Conservation (phyloP, 495 filamentous ascomycete genomes). For the Podospora sp. region DNA sequence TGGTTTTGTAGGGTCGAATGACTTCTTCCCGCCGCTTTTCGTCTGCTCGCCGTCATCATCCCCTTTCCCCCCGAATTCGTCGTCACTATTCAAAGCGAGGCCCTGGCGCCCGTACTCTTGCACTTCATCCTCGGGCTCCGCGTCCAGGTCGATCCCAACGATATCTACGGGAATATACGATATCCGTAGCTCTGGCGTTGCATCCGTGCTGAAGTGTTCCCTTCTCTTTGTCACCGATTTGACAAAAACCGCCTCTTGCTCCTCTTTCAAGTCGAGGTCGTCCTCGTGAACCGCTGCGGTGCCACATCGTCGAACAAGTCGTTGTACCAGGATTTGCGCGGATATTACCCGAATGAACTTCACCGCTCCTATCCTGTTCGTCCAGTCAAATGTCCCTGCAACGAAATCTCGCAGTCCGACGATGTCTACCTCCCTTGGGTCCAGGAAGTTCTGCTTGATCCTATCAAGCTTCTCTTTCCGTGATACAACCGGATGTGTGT, state of each 20-base stretch:
- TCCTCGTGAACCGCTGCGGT: constrained; percentile 28
- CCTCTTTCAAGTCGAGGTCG: constrained; percentile 46
- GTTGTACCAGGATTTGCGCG: constrained; percentile 71
- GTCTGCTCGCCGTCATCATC: constrained; percentile 38
- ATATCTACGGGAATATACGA: constrained; percentile 75
- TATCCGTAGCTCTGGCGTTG: constrained; percentile 72
- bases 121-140: constrained; percentile 62
- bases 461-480: constrained; percentile 57
- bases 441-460: constrained; percentile 59
- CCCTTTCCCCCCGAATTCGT: constrained; percentile 58
- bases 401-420: constrained; percentile 70
- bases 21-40: constrained; percentile 49
- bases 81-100: constrained; percentile 55
- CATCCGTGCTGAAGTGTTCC: constrained; percentile 72
- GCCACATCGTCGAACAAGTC: constrained; percentile 52
- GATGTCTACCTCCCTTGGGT: constrained; percentile 68
- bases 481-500: constrained; percentile 83
- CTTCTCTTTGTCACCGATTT: constrained; percentile 66
- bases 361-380: constrained; percentile 70
- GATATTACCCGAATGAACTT: constrained; percentile 84
- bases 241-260: constrained; percentile 55
- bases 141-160: constrained; percentile 72
- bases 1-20: constrained; percentile 70
- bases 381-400: constrained; percentile 84
- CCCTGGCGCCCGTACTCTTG: constrained; percentile 52